Evolutionary conservation across 805 yeast genomes (phyloP).

Genomic region (Candida nanaspora): DNA sequence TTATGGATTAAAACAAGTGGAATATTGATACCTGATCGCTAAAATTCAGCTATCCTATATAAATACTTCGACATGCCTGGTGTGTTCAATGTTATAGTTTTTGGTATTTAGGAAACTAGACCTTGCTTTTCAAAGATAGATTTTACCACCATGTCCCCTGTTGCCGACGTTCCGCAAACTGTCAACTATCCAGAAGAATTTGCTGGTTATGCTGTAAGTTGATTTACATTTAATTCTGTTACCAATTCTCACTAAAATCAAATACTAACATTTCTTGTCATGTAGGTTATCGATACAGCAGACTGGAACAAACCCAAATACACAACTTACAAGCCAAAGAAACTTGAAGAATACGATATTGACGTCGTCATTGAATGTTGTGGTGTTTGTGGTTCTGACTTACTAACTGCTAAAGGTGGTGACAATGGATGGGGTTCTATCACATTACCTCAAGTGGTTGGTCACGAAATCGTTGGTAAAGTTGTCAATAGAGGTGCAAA

Average conservation of each 20-base stretch:
- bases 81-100: background rate
- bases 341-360: constrained; percentile 37
- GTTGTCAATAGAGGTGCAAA: constrained; percentile 31
- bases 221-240: background rate
- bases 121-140: background rate
- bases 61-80: background rate
- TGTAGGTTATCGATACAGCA: constrained; percentile 27
- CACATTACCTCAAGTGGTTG: constrained; percentile 40
- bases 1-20: too few relatives aligned
- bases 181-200: constrained; percentile 47
- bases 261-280: background rate
- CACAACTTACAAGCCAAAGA: constrained; percentile 42
- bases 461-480: constrained; percentile 39
- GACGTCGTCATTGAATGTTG: constrained; percentile 54
- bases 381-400: constrained; percentile 65
- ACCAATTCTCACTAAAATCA: background rate
- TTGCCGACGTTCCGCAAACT: background rate
- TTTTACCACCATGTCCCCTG: background rate
- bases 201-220: constrained; percentile 50
- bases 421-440: constrained; percentile 42
- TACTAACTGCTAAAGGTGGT: constrained; percentile 42
- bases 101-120: too few relatives aligned
- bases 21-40: background rate
- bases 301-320: constrained; percentile 53
- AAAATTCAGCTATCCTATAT: background rate